Percentiles rank a stretch among this genome's conserved stretches.
Evolutionary conservation across 2,329 filamentous ascomycete species (phyloP).

Genomic region (Phialemonium atrogriseum): DNA sequence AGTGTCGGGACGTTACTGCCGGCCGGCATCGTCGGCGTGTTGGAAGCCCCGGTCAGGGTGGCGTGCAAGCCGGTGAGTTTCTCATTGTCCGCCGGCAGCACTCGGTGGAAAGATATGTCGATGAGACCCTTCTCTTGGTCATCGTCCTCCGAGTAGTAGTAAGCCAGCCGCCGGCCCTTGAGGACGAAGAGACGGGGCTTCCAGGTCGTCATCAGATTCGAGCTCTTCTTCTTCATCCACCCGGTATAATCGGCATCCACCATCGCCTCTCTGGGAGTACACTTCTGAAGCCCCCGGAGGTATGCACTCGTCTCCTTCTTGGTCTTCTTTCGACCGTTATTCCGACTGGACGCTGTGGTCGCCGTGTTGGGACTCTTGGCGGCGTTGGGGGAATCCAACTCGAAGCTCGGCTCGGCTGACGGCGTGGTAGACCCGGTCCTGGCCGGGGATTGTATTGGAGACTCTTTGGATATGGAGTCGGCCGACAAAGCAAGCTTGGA

Average conservation of each 20-base stretch:
- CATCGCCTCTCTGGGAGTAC: slow-evolving; percentile 76
- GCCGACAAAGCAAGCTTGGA: slow-evolving; percentile 41
- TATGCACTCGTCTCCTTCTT: slow-evolving; percentile 97
- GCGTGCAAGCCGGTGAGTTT: slow-evolving; percentile 85
- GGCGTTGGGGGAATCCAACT: slow-evolving; percentile 65
- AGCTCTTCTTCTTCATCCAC: slow-evolving; percentile 99
- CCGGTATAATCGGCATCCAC: slow-evolving; percentile 84
- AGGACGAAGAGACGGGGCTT: slow-evolving; percentile 94
- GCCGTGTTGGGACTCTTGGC: slow-evolving; percentile 46
- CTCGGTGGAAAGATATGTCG: slow-evolving; percentile 93
- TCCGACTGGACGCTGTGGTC: slow-evolving; percentile 37
- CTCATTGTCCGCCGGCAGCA: slow-evolving; percentile 90
- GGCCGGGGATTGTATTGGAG: slow-evolving; percentile 54
- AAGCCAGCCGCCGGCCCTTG: slow-evolving; percentile 81
- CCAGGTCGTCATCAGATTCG: slow-evolving; percentile 94
- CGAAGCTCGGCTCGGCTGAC: slow-evolving; percentile 61
- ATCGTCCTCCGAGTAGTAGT: slow-evolving; percentile 93
- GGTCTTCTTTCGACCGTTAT: slow-evolving; percentile 54
- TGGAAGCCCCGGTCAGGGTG: slow-evolving; percentile 79
- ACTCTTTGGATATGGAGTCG: slow-evolving; percentile 43
- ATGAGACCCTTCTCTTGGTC: slow-evolving; percentile 91
- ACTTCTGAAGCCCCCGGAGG: slow-evolving; percentile 74
- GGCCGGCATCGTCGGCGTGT: slow-evolving; percentile 48
- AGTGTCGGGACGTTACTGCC: slow-evolving; percentile 37
- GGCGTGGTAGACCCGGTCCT: slow-evolving; percentile 69